A percentile compares a stretch with the other conserved stretches of the same genome.
phyloP scores from a whole-genome alignment of 2,329 filamentous ascomycete genomes.

The Aspergillus sp. region DNA sequence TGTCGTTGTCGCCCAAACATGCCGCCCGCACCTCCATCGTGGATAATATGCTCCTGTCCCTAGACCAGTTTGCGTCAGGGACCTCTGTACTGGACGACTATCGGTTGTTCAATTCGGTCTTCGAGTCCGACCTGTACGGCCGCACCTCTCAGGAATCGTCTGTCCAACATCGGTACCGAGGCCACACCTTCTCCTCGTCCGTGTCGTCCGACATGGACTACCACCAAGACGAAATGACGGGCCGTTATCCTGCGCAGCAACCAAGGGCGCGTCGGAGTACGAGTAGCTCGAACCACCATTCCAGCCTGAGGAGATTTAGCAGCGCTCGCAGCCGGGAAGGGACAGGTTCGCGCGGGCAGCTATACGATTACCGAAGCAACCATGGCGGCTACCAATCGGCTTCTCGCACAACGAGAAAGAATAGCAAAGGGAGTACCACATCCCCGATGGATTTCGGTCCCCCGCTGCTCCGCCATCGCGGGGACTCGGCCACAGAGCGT shows the following conservation, averaged over 20 bases:
- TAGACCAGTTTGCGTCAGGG: constrained; percentile 71
- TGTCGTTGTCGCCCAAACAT: constrained; percentile 73
- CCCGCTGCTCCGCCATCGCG: constrained; percentile 33
- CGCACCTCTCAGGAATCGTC: constrained; percentile 29
- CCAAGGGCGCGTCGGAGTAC: constrained; percentile 67
- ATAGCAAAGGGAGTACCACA: constrained; percentile 72
- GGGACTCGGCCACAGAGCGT: constrained; percentile 32
- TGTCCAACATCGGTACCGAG: constrained; percentile 47
- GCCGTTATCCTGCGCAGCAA: constrained; percentile 41
- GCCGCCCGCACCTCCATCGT: constrained; percentile 87
- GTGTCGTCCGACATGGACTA: constrained; percentile 57
- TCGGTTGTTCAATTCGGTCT: constrained; percentile 40
- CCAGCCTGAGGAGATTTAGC: constrained; percentile 60
- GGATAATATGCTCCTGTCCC: constrained; percentile 89
- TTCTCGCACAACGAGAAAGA: constrained; percentile 50
- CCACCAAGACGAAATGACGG: constrained; percentile 35
- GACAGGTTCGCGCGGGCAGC: constrained; percentile 36
- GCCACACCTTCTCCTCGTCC: constrained; percentile 61
- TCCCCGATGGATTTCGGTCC: constrained; percentile 73
- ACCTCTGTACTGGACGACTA: constrained; percentile 37
- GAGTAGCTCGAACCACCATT: constrained; percentile 71
- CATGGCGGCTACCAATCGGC: constrained; percentile 20
- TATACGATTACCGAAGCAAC: constrained; percentile 32
- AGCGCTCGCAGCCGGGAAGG: constrained; percentile 54
- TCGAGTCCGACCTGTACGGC: constrained; percentile 38